Evolutionary conservation across 257 asterid species (phyloP).

Genomic region (Knoxia roxburghii): DNA sequence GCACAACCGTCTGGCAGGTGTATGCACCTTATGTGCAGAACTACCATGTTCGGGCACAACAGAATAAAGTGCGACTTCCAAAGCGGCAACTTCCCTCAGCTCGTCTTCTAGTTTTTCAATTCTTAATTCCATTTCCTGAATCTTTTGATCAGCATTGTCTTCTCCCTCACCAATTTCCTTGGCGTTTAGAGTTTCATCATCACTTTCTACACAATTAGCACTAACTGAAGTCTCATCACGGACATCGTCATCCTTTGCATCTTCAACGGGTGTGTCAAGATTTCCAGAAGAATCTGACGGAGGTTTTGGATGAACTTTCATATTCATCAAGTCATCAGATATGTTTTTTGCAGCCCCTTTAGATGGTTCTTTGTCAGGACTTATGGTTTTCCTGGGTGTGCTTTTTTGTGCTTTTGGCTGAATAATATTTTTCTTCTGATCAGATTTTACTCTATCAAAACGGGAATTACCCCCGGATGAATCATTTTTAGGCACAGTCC

Average conservation of each 20-base stretch:
- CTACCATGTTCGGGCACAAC: conserved; percentile 93
- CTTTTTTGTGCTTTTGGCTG: conserved; percentile 31
- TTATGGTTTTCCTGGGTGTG: conserved; percentile 31
- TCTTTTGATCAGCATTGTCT: conserved; percentile 40
- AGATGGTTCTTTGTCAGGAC: conserved; percentile 31
- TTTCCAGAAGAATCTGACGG: conserved; percentile 44
- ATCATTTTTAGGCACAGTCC: conserved; percentile 23
- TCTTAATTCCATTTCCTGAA: conserved; percentile 80
- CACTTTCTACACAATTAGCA: conserved; percentile 40
- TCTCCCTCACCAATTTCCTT: conserved; percentile 36
- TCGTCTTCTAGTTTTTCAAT: conserved; percentile 74
- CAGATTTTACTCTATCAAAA: conserved; percentile 39
- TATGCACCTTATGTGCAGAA: conserved; percentile 92
- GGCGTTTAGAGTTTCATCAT: conserved; percentile 39
- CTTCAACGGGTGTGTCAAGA: conserved; percentile 40
- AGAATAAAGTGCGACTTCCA: conserved; percentile 85
- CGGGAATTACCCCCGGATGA: conserved; percentile 29
- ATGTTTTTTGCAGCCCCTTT: conserved; percentile 30
- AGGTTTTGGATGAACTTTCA: conserved; percentile 70
- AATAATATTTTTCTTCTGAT: conserved; percentile 23
- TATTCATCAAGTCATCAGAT: conserved; percentile 39
- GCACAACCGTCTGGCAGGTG: conserved; percentile 91
- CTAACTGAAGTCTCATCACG: conserved; percentile 44
- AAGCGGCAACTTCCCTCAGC: conserved; percentile 91
- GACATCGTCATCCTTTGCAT: conserved; percentile 36